phyloP scores from a whole-genome alignment of 805 yeast genomes.

The Metschnikowia gruessii region DNA sequence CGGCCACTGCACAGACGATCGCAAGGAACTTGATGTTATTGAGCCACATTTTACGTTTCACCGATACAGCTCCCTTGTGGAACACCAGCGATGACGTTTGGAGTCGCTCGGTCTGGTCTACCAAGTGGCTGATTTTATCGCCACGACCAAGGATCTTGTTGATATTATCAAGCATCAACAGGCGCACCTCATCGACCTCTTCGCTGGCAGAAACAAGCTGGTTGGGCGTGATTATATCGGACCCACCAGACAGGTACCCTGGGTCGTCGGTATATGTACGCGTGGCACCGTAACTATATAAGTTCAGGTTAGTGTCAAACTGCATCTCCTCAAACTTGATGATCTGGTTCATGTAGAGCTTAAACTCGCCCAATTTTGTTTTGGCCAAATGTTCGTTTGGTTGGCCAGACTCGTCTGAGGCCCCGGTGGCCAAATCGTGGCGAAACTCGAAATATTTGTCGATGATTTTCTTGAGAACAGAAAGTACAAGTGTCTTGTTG shows the following conservation, averaged over 20 bases:
- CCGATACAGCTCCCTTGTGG: constrained; percentile 61
- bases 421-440: constrained; percentile 23
- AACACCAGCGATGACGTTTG: constrained; percentile 66
- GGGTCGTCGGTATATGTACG: constrained; percentile 14
- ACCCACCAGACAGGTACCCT: constrained; percentile 11
- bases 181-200: constrained; percentile 64
- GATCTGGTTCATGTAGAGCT: constrained; percentile 53
- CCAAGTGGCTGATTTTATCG: constrained; percentile 67
- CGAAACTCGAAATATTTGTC: constrained; percentile 47
- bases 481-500: constrained; percentile 45
- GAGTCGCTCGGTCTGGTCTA: constrained; percentile 74
- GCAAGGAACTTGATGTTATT: constrained; percentile 48
- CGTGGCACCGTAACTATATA: constrained; percentile 36
- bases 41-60: constrained; percentile 71
- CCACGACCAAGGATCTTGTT: constrained; percentile 74
- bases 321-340: constrained; percentile 52
- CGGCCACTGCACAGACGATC: constrained; percentile 17
- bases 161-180: constrained; percentile 69
- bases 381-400: constrained; percentile 16
- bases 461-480: constrained; percentile 48
- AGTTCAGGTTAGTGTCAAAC: constrained; percentile 32
- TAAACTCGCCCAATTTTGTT: constrained; percentile 47
- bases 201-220: constrained; percentile 42
- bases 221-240: constrained; percentile 33
- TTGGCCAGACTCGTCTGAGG: neutral